Evolutionary conservation across 2,329 filamentous ascomycete species (phyloP).

Genomic region (Thermoascus crustaceus): DNA sequence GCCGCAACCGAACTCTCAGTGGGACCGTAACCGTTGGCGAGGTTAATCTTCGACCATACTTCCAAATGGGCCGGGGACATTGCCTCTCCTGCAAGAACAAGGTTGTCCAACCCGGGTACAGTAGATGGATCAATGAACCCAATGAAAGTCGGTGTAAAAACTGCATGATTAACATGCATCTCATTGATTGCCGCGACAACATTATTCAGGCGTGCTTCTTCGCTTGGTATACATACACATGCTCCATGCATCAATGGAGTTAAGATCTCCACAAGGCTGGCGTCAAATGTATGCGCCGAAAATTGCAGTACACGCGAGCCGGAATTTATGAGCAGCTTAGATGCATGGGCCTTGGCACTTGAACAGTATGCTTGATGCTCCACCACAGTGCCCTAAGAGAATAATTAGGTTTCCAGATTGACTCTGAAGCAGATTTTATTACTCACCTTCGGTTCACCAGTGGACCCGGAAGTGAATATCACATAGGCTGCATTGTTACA

Average conservation of each 20-base stretch:
- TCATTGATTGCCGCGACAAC: constrained; percentile 44
- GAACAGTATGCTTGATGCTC: constrained; percentile 54
- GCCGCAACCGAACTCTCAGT: constrained; percentile 33
- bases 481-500: constrained; percentile 42
- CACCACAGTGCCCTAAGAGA: constrained; percentile 50
- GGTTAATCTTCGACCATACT: constrained; percentile 28
- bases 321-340: constrained; percentile 40
- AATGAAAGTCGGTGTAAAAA: constrained; percentile 54
- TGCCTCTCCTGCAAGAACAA: constrained; percentile 40
- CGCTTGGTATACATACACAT: constrained; percentile 51
- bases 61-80: constrained; percentile 39
- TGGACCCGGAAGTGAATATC: constrained; percentile 52
- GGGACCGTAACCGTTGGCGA: constrained; percentile 39
- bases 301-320: constrained; percentile 51
- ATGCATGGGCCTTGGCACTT: constrained; percentile 45
- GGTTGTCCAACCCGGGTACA: constrained; percentile 34
- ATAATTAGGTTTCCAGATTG: constrained; percentile 8
- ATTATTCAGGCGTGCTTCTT: constrained; percentile 41
- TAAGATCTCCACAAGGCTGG: constrained; percentile 47
- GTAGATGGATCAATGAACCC: constrained; percentile 36
- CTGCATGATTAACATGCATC: constrained; percentile 46
- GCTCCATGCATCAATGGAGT: constrained; percentile 49
- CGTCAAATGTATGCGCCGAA: constrained; percentile 49
- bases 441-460: constrained; percentile 44
- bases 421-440: constrained; percentile 1